These are phyloP conservation scores for Globisporangium takayamanum DNA, from an alignment of 352 stramenopile genomes.

Conservation along the genomic window DNA sequence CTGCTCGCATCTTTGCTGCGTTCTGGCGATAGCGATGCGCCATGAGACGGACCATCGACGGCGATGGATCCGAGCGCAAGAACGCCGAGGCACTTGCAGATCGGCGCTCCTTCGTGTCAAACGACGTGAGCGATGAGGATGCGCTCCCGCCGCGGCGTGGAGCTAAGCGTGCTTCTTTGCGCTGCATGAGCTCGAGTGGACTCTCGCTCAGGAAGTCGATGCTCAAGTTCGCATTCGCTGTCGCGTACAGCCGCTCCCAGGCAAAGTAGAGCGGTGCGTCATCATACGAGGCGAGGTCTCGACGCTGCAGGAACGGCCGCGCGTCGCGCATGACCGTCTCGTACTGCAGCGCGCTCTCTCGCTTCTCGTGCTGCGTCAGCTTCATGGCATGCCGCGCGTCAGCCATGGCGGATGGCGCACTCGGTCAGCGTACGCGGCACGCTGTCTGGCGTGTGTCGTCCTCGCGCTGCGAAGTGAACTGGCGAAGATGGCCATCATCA, in stretches of 20 bases:
- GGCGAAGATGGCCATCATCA: too few relatives aligned
- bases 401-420: too few relatives aligned
- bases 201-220: constrained; percentile 39
- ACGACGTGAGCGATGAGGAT: constrained; percentile 21
- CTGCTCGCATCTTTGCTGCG: constrained; percentile 20
- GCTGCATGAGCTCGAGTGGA: constrained; percentile 18
- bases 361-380: not conserved
- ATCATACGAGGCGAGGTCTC: constrained; percentile 39
- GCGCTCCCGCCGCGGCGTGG: constrained; percentile 24
- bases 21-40: constrained; percentile 25
- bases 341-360: constrained; percentile 15
- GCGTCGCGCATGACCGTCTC: constrained; percentile 31
- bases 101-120: constrained; percentile 21
- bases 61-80: constrained; percentile 21
- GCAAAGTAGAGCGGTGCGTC: constrained; percentile 50
- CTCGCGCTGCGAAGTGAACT: too few relatives aligned
- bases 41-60: constrained; percentile 28
- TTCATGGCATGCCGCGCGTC: too few relatives aligned
- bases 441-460: too few relatives aligned
- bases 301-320: constrained; percentile 23
- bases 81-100: constrained; percentile 29
- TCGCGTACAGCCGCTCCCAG: constrained; percentile 41
- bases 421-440: too few relatives aligned
- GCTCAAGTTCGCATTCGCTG: constrained; percentile 37
- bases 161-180: constrained; percentile 25